Evolutionary conservation across 1,139 yeast species (phyloP), one percentile per base, ranked within the genome.

Genomic region (Blastobotrys aristatus): DNA sequence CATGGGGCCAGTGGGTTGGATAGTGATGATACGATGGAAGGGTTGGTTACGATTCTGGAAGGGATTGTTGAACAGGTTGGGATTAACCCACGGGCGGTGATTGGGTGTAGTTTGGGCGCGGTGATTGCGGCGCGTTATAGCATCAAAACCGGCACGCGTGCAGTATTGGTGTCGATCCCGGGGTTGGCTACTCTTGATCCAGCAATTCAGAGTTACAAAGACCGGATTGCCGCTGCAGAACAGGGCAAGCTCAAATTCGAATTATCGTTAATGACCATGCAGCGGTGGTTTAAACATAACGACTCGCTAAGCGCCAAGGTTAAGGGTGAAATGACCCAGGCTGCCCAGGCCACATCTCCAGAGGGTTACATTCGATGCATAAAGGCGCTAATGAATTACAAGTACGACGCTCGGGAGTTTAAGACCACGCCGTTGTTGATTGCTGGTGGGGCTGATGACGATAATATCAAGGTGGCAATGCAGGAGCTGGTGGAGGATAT

Each of bases 211-310:
- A 18, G 11, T 11, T 20, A 18, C 24, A 26, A 39, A 18, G 42
- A 39, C 27, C 33, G 42, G 5, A 39, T 39, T 20, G 10, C 31
- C 16, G 34, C 34, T 18, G 42, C 42, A 16, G 22, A 29, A 18
- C 16, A 27, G 8, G 42, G 34, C 8, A 29, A 29, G n/a, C 16
- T 39, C 10, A 26, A 17, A 16, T 27, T 27, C 14, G 34, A 39
- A 17, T n/a, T 39, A 17, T 26, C 42, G 4, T 27, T 39, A 21
- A 34, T 22, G n/a, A 39, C 42, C 2, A 39, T 39, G 21, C 33
- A 39, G n/a, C 31, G 42, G 13, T 39, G 42, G 42, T 39, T 39
- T 39, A 37, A 37, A 24, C 29, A 37, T 22, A 39, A 39, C 27
- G 40, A 26, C n/a, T 11, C 18, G 4, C 4, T 33, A 16, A 10